Percentiles rank a stretch among this genome's conserved stretches.
phyloP scores from a whole-genome alignment of 441 rosid genomes.

The Populus hybrid region DNA sequence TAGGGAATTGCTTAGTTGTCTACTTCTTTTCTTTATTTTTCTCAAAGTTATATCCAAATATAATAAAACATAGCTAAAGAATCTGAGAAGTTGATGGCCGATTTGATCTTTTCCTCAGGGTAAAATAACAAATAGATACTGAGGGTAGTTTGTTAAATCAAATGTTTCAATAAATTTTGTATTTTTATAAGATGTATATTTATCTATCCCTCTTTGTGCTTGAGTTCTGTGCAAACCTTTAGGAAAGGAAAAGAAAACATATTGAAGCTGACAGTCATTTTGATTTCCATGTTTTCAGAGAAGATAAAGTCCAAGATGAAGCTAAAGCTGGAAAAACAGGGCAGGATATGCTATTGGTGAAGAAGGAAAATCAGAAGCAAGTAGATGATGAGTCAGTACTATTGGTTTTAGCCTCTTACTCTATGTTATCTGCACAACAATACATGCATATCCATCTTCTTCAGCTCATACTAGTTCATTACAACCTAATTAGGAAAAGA shows the following conservation, averaged over 20 bases:
- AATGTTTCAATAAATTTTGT: not conserved
- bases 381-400: constrained; percentile 25
- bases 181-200: not conserved
- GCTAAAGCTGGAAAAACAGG: not conserved
- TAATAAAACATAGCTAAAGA: not conserved
- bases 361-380: constrained; percentile 20
- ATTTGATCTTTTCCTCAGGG: not conserved
- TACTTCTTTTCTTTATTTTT: not conserved
- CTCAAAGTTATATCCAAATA: not conserved
- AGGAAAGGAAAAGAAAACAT: not conserved
- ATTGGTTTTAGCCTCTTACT: not conserved
- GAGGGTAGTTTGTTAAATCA: not conserved
- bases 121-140: not conserved
- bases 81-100: not conserved
- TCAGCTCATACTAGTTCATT: not conserved
- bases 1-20: not conserved
- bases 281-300: constrained; percentile 1
- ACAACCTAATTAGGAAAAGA: not conserved
- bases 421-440: not conserved
- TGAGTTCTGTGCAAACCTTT: not conserved
- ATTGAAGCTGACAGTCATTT: constrained; percentile 2
- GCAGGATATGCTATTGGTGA: not conserved
- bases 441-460: not conserved
- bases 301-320: constrained; percentile 16
- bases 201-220: not conserved